A percentile compares a stretch with the other conserved stretches of the same genome.
Evolutionary conservation across 2,329 filamentous ascomycete species (phyloP).

Genomic region (Fusarium secorum): DNA sequence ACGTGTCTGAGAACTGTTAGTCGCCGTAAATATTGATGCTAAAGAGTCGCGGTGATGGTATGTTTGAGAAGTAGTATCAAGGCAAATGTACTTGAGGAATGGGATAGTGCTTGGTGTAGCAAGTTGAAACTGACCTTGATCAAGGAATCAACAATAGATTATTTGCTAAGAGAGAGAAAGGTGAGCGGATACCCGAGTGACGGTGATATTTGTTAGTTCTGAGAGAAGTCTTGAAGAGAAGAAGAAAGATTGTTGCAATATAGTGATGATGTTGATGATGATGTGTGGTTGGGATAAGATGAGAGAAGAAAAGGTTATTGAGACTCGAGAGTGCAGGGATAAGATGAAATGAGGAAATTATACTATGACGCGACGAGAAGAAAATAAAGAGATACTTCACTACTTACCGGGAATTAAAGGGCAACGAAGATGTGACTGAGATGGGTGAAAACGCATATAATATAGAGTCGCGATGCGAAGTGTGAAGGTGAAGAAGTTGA

Average conservation of each 20-base stretch:
- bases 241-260: neutral
- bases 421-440: conserved; percentile 3
- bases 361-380: neutral
- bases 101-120: neutral
- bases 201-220: neutral
- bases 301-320: neutral
- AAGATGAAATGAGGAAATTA: neutral
- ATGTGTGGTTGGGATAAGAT: neutral
- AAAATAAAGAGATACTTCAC: neutral
- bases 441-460: neutral
- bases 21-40: neutral
- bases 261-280: neutral
- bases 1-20: neutral
- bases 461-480: neutral
- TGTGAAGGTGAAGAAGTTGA: conserved; percentile 10
- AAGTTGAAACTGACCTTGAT: conserved; percentile 11
- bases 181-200: neutral
- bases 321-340: neutral
- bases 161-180: neutral
- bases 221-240: neutral
- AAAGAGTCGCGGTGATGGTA: neutral
- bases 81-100: neutral
- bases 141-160: neutral
- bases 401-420: neutral
- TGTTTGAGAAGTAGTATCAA: neutral